Conservation (phyloP, 176 grass and related monocot genomes). For the Juncus inflexus region DNA sequence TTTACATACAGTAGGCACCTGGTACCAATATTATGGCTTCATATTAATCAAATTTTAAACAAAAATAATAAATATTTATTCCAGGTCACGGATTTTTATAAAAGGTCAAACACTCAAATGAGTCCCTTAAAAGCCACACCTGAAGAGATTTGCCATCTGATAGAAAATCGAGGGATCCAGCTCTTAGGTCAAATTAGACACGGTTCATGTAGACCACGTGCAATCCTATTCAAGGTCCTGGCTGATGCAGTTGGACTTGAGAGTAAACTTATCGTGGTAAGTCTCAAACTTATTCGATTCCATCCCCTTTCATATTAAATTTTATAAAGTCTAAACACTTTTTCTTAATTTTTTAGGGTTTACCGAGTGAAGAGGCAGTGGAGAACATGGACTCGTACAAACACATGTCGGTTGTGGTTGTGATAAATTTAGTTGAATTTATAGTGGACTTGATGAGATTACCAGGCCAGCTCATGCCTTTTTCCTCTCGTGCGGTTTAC, state of each 20-base stretch:
- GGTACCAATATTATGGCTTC: too few relatives aligned
- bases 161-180: slow-evolving; percentile 77
- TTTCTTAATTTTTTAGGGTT: slow-evolving; percentile 57
- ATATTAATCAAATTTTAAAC: too few relatives aligned
- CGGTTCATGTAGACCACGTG: slow-evolving; percentile 85
- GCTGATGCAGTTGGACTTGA: slow-evolving; percentile 86
- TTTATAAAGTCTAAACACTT: background rate
- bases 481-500: slow-evolving; percentile 73
- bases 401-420: slow-evolving; percentile 81
- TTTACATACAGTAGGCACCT: too few relatives aligned
- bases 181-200: slow-evolving; percentile 95
- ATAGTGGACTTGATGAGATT: slow-evolving; percentile 95
- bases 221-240: slow-evolving; percentile 96
- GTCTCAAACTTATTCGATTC: slow-evolving; percentile 23
- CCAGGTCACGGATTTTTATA: slow-evolving; percentile 92
- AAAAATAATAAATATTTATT: slow-evolving; percentile 23
- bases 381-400: slow-evolving; percentile 74
- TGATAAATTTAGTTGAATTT: slow-evolving; percentile 61
- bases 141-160: slow-evolving; percentile 72
- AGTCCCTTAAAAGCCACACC: slow-evolving; percentile 73
- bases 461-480: slow-evolving; percentile 91
- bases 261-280: slow-evolving; percentile 85
- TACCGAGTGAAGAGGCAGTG: slow-evolving; percentile 71
- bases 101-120: slow-evolving; percentile 62
- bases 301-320: background rate